Evolutionary conservation across 345 rosid genomes (phyloP).

Genomic region (Arabidopsis arenosa): DNA sequence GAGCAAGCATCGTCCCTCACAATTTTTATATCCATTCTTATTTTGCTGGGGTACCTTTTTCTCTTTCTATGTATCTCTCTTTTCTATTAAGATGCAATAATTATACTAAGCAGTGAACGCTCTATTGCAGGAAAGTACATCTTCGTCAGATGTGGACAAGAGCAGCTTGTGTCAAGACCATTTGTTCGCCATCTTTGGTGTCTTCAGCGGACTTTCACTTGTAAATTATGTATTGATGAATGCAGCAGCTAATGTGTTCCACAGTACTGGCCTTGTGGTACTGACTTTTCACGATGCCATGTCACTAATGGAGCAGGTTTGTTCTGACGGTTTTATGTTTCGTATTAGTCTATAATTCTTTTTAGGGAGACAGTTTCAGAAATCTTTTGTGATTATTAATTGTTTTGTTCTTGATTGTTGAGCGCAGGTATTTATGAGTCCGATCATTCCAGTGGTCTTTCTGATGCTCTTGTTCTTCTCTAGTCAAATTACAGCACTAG

Average conservation of each 20-base stretch:
- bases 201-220: constrained; percentile 75
- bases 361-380: not conserved
- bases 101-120: constrained; percentile 30
- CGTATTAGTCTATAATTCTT: constrained; percentile 15
- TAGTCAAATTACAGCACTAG: constrained; percentile 74
- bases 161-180: constrained; percentile 71
- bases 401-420: constrained; percentile 32
- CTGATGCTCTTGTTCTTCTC: constrained; percentile 67
- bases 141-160: constrained; percentile 55
- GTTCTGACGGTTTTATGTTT: constrained; percentile 29
- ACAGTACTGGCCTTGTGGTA: constrained; percentile 71
- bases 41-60: constrained; percentile 66
- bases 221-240: constrained; percentile 78
- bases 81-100: constrained; percentile 12
- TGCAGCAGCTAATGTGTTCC: constrained; percentile 83
- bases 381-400: constrained; percentile 2
- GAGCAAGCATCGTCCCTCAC: constrained; percentile 96
- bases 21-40: constrained; percentile 96
- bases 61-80: not conserved
- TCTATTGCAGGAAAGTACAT: constrained; percentile 61
- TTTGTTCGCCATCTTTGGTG: constrained; percentile 69
- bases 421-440: constrained; percentile 74
- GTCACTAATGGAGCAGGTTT: constrained; percentile 93
- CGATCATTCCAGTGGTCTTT: constrained; percentile 61
- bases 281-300: constrained; percentile 90